Base-by-base conservation (phyloP, 169 alveolate species). In the Plasmodium knowlesi region DNA sequence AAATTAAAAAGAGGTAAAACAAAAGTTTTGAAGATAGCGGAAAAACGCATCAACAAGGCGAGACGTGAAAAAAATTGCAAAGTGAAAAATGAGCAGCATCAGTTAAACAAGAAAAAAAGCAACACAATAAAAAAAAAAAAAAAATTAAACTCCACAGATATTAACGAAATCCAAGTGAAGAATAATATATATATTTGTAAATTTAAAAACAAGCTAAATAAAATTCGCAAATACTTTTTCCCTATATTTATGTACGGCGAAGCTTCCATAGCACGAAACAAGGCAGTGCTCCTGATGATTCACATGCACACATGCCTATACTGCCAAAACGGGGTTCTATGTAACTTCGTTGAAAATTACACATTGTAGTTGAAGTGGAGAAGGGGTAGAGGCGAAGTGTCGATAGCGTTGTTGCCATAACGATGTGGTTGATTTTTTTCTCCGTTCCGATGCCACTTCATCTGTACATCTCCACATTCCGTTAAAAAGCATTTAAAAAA, bases 221-320 rank as follows among this genome's bases (percentile, higher is more conserved):
- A 76, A 54, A 37, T 76, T 32, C 93, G 80, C 67, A 86, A 53
- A n/a, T 78, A 54, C 70, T 32, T 86, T 34, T 86, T 86, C 81
- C 93, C 93, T 14, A 86, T 86, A 76, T 86, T 76, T 71, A 86
- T 74, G 30, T 86, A 86, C 41, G 93, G 93, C 19, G 93, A 86
- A 53, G 73, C 39, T 9, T 10, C 41, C 22, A 37, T 57, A 32
- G 93, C 88, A 54, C 79, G 73, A 86, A 86, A 86, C 39, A 74
- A 57, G 70, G 93, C 88, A 19, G 32, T 43, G 19, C 67, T 86
- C 10, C 70, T 86, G 53, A 74, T 53, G 25, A 16, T 86, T 30
- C 93, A 86, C 67, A 37, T 86, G 82, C 81, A 78, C 61, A 25
- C 82, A 5, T 86, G 93, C 61, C 14, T 86, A 5, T 86, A 76